phyloP scores from a whole-genome alignment of 495 filamentous ascomycete species.

The Penicillium turbatum region DNA sequence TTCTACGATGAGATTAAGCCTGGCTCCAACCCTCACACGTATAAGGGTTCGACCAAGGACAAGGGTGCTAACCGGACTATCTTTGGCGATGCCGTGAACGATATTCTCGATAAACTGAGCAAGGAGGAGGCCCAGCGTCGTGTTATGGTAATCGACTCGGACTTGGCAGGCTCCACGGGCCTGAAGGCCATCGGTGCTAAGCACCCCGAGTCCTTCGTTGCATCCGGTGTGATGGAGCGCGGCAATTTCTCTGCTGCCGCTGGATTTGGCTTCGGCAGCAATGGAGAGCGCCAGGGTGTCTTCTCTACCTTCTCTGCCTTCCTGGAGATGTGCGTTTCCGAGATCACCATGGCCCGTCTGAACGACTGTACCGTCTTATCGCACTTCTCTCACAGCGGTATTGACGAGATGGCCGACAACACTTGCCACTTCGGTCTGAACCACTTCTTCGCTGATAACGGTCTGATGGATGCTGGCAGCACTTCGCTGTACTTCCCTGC shows the following conservation, averaged over 20 bases:
- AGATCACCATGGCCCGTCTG: conserved; percentile 41
- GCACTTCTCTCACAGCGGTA: conserved; percentile 40
- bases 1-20: conserved; percentile 41
- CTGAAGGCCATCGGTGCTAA: conserved; percentile 32
- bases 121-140: conserved; percentile 36
- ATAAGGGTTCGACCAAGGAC: conserved; percentile 31
- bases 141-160: conserved; percentile 44
- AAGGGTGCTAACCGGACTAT: conserved; percentile 36
- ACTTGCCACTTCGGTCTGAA: conserved; percentile 42
- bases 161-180: conserved; percentile 39
- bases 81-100: conserved; percentile 39
- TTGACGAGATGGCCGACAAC: conserved; percentile 43
- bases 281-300: conserved; percentile 37
- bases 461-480: conserved; percentile 31
- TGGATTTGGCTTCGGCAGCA: conserved; percentile 39
- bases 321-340: conserved; percentile 40
- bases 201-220: conserved; percentile 35
- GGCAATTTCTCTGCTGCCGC: conserved; percentile 41
- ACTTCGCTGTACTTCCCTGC: conserved; percentile 39
- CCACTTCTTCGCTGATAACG: conserved; percentile 43
- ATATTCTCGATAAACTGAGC: conserved; percentile 33
- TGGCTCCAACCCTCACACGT: conserved; percentile 33
- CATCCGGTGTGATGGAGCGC: conserved; percentile 40
- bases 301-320: conserved; percentile 43
- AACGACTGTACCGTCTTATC: conserved; percentile 39